A percentile compares a stretch with the other conserved stretches of the same genome.
These are phyloP conservation scores for Acer saccharum DNA, from an alignment of 345 rosid species.

Conservation along the genomic window DNA sequence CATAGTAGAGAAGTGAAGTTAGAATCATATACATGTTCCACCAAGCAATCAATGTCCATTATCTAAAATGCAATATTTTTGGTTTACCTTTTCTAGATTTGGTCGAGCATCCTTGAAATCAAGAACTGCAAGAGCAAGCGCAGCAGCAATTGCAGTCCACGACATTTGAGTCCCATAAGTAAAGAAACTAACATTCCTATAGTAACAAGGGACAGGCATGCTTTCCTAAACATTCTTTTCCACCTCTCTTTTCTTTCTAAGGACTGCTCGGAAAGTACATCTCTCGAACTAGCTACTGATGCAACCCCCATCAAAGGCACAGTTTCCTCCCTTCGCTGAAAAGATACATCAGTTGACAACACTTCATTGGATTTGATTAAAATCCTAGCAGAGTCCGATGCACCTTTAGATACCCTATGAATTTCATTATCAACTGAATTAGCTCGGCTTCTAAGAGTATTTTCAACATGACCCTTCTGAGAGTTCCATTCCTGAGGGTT, in stretches of 20 bases:
- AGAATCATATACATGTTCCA: too few species aligned
- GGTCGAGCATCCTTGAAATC: conserved; percentile 88
- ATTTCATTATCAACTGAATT: too few species aligned
- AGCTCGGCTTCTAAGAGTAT: too few species aligned
- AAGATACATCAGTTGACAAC: too few species aligned
- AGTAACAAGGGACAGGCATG: conserved; percentile 62
- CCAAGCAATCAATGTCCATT: too few species aligned
- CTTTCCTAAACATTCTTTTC: conserved; percentile 45
- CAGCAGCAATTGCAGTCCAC: conserved; percentile 87
- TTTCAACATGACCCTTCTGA: too few species aligned
- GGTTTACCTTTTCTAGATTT: conserved; percentile 73
- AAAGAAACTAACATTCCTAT: conserved; percentile 70
- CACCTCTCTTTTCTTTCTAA: conserved; percentile 8
- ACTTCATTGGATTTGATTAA: too few species aligned
- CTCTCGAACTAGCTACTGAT: neutral
- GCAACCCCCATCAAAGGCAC: too few species aligned
- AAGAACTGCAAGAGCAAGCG: conserved; percentile 76
- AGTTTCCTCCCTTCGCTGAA: too few species aligned
- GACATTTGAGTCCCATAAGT: conserved; percentile 84
- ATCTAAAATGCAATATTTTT: neutral
- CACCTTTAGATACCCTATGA: too few species aligned
- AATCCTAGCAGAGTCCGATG: too few species aligned
- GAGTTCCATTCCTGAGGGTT: conserved; percentile 48
- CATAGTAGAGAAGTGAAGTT: conserved; percentile 9
- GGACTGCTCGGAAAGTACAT: conserved; percentile 8